Percentiles rank a stretch among this genome's conserved stretches.
Evolutionary conservation across 1,284 basidiomycete genomes (phyloP).

Genomic region (Termitomyces sp.): DNA sequence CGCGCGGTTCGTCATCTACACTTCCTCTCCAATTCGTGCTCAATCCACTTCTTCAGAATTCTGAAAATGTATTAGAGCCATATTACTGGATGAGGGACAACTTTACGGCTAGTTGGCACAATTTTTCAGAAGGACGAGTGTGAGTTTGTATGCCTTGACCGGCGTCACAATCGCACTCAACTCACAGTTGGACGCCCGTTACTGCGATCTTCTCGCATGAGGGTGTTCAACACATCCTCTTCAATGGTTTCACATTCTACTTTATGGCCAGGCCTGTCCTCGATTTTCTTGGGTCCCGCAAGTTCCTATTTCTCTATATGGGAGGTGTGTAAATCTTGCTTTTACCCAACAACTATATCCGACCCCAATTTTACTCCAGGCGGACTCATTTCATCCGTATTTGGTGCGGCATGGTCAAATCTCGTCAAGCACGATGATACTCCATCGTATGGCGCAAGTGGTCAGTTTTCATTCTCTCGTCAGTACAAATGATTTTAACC

Average conservation of each 20-base stretch:
- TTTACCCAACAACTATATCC: neutral
- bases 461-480: constrained; percentile 32
- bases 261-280: constrained; percentile 76
- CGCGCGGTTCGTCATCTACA: constrained; percentile 28
- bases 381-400: constrained; percentile 58
- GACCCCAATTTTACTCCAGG: constrained; percentile 31
- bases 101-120: constrained; percentile 61
- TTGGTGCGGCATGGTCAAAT: constrained; percentile 57
- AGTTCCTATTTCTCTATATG: constrained; percentile 76
- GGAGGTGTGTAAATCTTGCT: constrained; percentile 43
- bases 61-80: constrained; percentile 44
- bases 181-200: constrained; percentile 72
- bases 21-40: neutral
- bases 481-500: constrained; percentile 3
- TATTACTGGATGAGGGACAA: constrained; percentile 62
- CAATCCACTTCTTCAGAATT: constrained; percentile 25
- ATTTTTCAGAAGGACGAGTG: constrained; percentile 68
- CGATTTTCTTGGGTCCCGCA: constrained; percentile 61
- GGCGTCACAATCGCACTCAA: constrained; percentile 1
- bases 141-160: constrained; percentile 31
- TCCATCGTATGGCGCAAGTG: constrained; percentile 72
- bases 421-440: constrained; percentile 38
- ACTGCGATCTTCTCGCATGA: constrained; percentile 75
- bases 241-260: constrained; percentile 79
- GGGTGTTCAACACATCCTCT: constrained; percentile 57